Percentiles rank a stretch among this genome's conserved stretches.
phyloP scores from a whole-genome alignment of 495 filamentous ascomycete genomes.

The Aspergillus panamensis region DNA sequence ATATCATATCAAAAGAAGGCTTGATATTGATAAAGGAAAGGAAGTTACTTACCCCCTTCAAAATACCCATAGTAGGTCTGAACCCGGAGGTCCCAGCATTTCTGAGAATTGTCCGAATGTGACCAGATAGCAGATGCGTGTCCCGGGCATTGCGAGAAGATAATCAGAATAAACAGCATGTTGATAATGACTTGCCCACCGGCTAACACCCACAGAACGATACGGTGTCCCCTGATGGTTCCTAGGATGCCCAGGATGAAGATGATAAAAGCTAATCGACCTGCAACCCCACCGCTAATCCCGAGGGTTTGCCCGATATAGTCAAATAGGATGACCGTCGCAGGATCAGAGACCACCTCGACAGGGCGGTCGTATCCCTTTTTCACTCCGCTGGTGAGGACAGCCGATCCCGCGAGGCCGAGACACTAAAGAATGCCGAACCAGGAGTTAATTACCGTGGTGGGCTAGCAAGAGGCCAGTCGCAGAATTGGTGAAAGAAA shows the following conservation, averaged over 20 bases:
- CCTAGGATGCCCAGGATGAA: neutral
- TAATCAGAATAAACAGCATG: neutral
- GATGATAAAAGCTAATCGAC: neutral
- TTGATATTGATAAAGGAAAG: neutral
- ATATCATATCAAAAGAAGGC: neutral
- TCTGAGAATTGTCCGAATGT: neutral
- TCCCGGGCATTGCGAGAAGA: neutral
- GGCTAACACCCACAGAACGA: neutral
- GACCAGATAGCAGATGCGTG: neutral
- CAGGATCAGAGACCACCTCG: neutral
- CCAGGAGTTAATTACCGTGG: neutral
- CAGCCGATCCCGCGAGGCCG: neutral
- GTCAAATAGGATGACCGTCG: neutral
- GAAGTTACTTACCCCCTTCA: neutral
- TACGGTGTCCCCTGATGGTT: neutral
- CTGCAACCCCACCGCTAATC: neutral
- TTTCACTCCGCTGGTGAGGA: neutral
- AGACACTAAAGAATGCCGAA: neutral
- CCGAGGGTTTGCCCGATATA: neutral
- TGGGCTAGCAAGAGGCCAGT: neutral
- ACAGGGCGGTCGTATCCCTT: neutral
- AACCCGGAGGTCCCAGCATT: neutral
- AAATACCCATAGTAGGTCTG: slow-evolving; percentile 3
- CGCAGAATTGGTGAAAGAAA: neutral
- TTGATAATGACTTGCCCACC: neutral